Percentiles rank a stretch among this genome's conserved stretches.
Conservation (phyloP, 2,329 filamentous ascomycete species). For the Claviceps monticola region DNA sequence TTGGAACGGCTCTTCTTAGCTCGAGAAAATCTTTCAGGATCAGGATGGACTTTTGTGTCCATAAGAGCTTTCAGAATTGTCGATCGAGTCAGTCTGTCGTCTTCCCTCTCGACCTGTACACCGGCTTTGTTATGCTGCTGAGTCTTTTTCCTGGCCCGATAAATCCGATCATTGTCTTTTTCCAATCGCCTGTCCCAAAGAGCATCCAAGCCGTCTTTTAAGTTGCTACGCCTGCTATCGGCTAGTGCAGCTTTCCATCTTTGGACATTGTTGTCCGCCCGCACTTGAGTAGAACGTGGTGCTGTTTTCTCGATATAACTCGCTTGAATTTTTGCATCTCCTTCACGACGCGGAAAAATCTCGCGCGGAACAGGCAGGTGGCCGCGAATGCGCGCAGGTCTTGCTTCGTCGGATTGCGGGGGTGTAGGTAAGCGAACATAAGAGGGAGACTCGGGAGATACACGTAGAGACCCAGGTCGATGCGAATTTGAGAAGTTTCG, state of each 20-base stretch:
- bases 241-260: slow-evolving; percentile 65
- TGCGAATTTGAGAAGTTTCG: slow-evolving; percentile 21
- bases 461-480: slow-evolving; percentile 33
- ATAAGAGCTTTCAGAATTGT: slow-evolving; percentile 41
- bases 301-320: slow-evolving; percentile 49
- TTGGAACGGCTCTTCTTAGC: slow-evolving; percentile 32
- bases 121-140: slow-evolving; percentile 33
- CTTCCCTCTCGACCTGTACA: slow-evolving; percentile 53
- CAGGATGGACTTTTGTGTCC: slow-evolving; percentile 38
- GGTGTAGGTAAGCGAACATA: slow-evolving; percentile 73
- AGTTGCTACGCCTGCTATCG: slow-evolving; percentile 52
- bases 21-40: slow-evolving; percentile 47
- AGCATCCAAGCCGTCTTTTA: slow-evolving; percentile 55
- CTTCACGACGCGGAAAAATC: slow-evolving; percentile 50
- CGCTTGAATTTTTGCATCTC: slow-evolving; percentile 44
- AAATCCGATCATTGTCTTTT: slow-evolving; percentile 21
- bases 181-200: slow-evolving; percentile 52
- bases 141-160: slow-evolving; percentile 32
- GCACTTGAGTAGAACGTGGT: slow-evolving; percentile 33
- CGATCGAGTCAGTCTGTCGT: slow-evolving; percentile 62
- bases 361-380: slow-evolving; percentile 71
- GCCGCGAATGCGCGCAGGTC: slow-evolving; percentile 48
- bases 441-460: slow-evolving; percentile 74
- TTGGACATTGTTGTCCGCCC: slow-evolving; percentile 23
- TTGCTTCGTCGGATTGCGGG: slow-evolving; percentile 50